Conservation (phyloP, 345 rosid species). For the Kernera saxatilis region DNA sequence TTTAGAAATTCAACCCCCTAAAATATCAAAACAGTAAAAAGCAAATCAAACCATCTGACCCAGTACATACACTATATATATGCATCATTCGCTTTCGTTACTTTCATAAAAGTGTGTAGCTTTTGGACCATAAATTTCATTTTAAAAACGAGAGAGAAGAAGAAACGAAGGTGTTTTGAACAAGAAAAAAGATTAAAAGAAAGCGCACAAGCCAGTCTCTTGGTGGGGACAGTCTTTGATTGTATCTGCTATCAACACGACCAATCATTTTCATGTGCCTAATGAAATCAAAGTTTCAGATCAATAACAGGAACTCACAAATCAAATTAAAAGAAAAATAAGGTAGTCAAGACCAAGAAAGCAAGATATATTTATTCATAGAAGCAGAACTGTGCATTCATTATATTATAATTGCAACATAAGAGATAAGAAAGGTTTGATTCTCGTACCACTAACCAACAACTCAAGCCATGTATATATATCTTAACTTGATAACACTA, state of each 20-base stretch:
- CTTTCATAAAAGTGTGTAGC: slow-evolving; percentile 33
- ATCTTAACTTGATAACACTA: slow-evolving; percentile 20
- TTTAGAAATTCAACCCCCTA: background rate
- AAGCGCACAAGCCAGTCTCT: slow-evolving; percentile 27
- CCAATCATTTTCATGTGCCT: slow-evolving; percentile 35
- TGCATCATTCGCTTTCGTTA: slow-evolving; percentile 22
- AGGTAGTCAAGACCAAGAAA: slow-evolving; percentile 8
- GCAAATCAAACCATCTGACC: slow-evolving; percentile 27
- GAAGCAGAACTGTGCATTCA: background rate
- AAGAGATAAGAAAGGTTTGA: slow-evolving; percentile 15
- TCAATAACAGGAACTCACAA: slow-evolving; percentile 28
- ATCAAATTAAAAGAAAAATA: slow-evolving; percentile 9
- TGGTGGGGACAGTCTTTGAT: slow-evolving; percentile 32
- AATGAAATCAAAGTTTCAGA: slow-evolving; percentile 27
- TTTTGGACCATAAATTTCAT: slow-evolving; percentile 32
- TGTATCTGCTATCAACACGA: slow-evolving; percentile 24
- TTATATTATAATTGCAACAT: slow-evolving; percentile 13
- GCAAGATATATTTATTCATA: background rate
- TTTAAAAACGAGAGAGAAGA: slow-evolving; percentile 11
- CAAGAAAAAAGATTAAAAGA: slow-evolving; percentile 27
- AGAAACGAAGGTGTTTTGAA: slow-evolving; percentile 27
- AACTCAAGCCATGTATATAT: slow-evolving; percentile 10
- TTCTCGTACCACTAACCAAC: slow-evolving; percentile 28
- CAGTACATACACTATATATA: slow-evolving; percentile 15
- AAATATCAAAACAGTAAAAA: slow-evolving; percentile 15